Evolutionary conservation across 2,329 filamentous ascomycete species (phyloP), one percentile per base, ranked within the genome.

Genomic region (Ceratocystis diversiconidia): DNA sequence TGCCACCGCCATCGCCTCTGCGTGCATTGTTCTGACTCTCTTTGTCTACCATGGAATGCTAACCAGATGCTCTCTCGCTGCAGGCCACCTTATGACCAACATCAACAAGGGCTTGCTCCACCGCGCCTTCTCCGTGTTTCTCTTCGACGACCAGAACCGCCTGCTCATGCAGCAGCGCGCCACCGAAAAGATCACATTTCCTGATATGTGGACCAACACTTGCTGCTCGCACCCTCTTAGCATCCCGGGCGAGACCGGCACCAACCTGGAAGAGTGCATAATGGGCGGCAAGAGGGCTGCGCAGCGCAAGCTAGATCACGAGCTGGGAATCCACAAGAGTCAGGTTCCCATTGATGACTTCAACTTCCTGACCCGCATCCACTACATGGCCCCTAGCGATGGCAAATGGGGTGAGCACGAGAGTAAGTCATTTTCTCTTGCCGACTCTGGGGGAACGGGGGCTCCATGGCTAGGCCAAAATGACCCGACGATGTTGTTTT

Each of bases 401-500:
- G 94, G 94, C 66, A 92, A 95, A 79, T 99, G 94, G 94, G 94
- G 94, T 71, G 94, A 99, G 79, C 94, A 99, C 74, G 94, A 99
- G 79, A 92, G 91, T 95, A 80, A 77, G 88, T 79, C 36, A 22
- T 36, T 22, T 7, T 65, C 17, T 0, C 19, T 62, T 30, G 15
- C 15, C 30, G 7, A 17, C n/a, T 36, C 8, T 36, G 19, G 30
- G 19, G 59, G 8, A 36, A 3, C 32, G 32, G 32, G 32, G 32
- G 25, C 60, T 30, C n/a, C 22, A 25, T 61, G 36, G 32, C 36
- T 28, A 19, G 17, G n/a, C 36, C 43, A 22, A 22, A 61, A 28
- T 36, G 32, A 36, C 32, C 32, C 32, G 32, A 36, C 10, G 32
- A 36, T 36, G 10, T 36, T 36, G 10, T 36, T 36, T 36, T 12